phyloP scores from a whole-genome alignment of 768 basidiomycete species.

The Galerina marginata region DNA sequence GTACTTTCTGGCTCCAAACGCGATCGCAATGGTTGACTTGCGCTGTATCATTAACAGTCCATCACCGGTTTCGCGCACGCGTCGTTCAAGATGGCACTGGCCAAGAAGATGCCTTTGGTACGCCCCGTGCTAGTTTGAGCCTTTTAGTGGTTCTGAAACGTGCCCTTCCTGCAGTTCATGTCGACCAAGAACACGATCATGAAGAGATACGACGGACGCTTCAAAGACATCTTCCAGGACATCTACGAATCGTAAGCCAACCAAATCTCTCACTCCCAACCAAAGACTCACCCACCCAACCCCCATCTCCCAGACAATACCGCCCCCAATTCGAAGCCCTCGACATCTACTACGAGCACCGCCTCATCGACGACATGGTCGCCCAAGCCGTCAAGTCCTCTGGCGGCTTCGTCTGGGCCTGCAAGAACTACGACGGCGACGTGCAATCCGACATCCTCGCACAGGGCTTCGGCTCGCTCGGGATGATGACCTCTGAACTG shows the following conservation, averaged over 20 bases:
- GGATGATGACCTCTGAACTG: slow-evolving; percentile 98
- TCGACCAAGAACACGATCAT: slow-evolving; percentile 98
- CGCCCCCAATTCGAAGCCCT: slow-evolving; percentile 69
- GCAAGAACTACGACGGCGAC: slow-evolving; percentile 85
- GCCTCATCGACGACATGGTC: slow-evolving; percentile 98
- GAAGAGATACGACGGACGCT: slow-evolving; percentile 97
- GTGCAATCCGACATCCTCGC: slow-evolving; percentile 94
- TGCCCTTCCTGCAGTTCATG: slow-evolving; percentile 70
- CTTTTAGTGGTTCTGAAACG: neutral
- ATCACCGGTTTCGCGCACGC: slow-evolving; percentile 96
- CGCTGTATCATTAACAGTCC: slow-evolving; percentile 50
- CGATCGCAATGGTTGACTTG: neutral
- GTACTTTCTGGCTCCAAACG: neutral
- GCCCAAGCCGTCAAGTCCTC: slow-evolving; percentile 96
- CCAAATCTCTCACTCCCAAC: slow-evolving; percentile 9
- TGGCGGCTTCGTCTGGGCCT: slow-evolving; percentile 87
- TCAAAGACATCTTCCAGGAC: slow-evolving; percentile 99
- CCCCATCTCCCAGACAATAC: slow-evolving; percentile 57
- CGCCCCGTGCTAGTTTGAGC: neutral
- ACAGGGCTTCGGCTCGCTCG: slow-evolving; percentile 94
- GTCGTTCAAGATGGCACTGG: slow-evolving; percentile 94
- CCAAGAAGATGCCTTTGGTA: slow-evolving; percentile 79
- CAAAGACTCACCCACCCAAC: neutral
- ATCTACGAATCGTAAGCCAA: slow-evolving; percentile 75
- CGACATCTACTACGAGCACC: slow-evolving; percentile 93